Evolutionary conservation across 1,284 basidiomycete genomes (phyloP), one percentile per base, ranked within the genome.

Genomic region (Ustilago sp.): DNA sequence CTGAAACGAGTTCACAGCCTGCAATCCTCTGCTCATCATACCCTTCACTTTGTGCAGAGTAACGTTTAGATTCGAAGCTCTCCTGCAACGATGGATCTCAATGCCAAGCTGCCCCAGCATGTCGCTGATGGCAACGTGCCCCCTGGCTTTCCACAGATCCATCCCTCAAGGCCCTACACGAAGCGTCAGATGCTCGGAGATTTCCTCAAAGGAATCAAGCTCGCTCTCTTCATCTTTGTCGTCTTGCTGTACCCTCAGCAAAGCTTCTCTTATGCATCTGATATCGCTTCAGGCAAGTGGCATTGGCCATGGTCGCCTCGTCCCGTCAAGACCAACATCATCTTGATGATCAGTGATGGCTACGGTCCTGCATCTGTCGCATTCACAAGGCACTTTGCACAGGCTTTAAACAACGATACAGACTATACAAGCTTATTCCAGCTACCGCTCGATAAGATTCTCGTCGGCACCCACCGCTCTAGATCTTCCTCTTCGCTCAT

Each of bases 261-360:
- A 8, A 60, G n/a, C 53, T 28, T 52, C 53, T 54, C 57, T 13
- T 73, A 73, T 34, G 57, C 41, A 19, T 48, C 53, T 0, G 70
- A 73, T 28, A 13, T 73, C 8, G 19, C 60, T 12, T 19, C 53
- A 3, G 70, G 70, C 23, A 61, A 28, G 17, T 68, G 60, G 61
- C 57, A 31, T n/a, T 76, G 74, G 74, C 70, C 74, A 0, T 77
- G 74, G 74, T 34, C 67, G 1, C 70, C 69, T 8, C 53, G 32
- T 8, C 53, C 57, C 17, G 58, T 70, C 66, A 79, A 80, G 69
- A 74, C 84, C 41, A 86, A 86, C 71, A 82, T 87, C 59, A 83
- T 87, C 60, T 61, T 87, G 15, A 86, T 87, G 85, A 81, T 87
- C 65, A 82, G 79, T 47, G 86, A 87, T 45, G 86, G 86, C 8